These are phyloP conservation scores for Daldinia grandis DNA, from an alignment of 495 filamentous ascomycete genomes.

Conservation along the genomic window DNA sequence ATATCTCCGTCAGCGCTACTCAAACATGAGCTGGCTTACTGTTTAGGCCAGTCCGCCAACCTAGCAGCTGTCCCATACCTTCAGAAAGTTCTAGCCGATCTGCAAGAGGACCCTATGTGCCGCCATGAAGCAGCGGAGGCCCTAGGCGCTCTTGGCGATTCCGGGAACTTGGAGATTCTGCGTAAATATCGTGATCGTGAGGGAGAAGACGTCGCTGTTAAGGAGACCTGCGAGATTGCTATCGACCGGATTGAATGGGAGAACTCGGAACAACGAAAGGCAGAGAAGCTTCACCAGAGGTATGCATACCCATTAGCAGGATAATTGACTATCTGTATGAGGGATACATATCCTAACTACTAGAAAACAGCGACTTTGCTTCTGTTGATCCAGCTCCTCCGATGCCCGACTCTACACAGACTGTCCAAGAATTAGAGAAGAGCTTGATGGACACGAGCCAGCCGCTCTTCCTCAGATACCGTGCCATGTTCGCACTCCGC, in stretches of 20 bases:
- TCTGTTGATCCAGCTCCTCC: conserved; percentile 97
- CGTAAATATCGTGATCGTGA: conserved; percentile 73
- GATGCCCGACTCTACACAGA: conserved; percentile 67
- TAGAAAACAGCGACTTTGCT: conserved; percentile 77
- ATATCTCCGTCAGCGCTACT: conserved; percentile 82
- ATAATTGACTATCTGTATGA: conserved; percentile 8
- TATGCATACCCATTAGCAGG: conserved; percentile 47
- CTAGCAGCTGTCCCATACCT: conserved; percentile 75
- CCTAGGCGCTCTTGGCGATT: conserved; percentile 84
- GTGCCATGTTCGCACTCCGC: conserved; percentile 96
- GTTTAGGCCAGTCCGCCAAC: conserved; percentile 89
- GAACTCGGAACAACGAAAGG: conserved; percentile 72
- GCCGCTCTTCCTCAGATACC: conserved; percentile 90
- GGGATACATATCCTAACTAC: conserved; percentile 28
- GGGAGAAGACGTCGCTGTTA: conserved; percentile 78
- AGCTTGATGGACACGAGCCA: conserved; percentile 78
- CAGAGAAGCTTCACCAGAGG: conserved; percentile 82
- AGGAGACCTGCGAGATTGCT: conserved; percentile 96
- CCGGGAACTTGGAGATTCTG: conserved; percentile 73
- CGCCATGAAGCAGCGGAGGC: conserved; percentile 97
- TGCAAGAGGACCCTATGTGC: conserved; percentile 89
- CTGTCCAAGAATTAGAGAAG: conserved; percentile 78
- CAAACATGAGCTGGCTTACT: conserved; percentile 97
- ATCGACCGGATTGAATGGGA: conserved; percentile 95
- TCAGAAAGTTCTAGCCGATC: conserved; percentile 77